These are phyloP conservation scores for Globisporangium megalacanthum DNA, from an alignment of 352 stramenopile species.

Conservation along the genomic window DNA sequence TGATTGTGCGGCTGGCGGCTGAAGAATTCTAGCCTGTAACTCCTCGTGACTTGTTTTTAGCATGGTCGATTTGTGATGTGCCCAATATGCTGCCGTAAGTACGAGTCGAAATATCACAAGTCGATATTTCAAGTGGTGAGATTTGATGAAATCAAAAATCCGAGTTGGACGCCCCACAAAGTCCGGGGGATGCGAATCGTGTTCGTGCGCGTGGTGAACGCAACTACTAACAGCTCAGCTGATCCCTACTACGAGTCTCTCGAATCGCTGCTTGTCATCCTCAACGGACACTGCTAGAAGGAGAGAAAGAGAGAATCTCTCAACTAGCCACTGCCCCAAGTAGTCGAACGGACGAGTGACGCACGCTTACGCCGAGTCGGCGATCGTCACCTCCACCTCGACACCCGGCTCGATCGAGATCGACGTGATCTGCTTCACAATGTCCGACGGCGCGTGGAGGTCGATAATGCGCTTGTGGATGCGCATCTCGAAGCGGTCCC, in stretches of 20 bases:
- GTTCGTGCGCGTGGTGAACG: neutral
- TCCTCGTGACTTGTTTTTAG: neutral
- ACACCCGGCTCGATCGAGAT: slow-evolving; percentile 99
- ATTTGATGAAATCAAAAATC: neutral
- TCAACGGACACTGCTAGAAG: slow-evolving; percentile 3
- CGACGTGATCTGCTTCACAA: slow-evolving; percentile 99
- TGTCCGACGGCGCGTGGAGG: slow-evolving; percentile 96
- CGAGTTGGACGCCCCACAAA: neutral
- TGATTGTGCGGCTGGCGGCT: slow-evolving; percentile 1
- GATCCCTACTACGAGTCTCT: slow-evolving; percentile 2
- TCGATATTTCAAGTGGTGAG: neutral
- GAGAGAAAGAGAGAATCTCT: slow-evolving; percentile 1
- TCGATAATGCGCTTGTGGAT: slow-evolving; percentile 99
- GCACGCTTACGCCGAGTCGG: slow-evolving; percentile 81
- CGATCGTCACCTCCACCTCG: slow-evolving; percentile 98
- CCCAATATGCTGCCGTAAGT: neutral
- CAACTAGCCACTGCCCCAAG: neutral
- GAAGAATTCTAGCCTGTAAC: neutral
- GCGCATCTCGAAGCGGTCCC: slow-evolving; percentile 99
- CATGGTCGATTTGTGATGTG: neutral
- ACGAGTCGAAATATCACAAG: neutral
- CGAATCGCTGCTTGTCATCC: neutral
- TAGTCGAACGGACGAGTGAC: neutral
- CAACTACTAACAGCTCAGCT: neutral
- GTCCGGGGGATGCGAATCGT: slow-evolving; percentile 1